Evolutionary conservation across 2,329 filamentous ascomycete species (phyloP).

Genomic region (Aureobasidium subglaciale): DNA sequence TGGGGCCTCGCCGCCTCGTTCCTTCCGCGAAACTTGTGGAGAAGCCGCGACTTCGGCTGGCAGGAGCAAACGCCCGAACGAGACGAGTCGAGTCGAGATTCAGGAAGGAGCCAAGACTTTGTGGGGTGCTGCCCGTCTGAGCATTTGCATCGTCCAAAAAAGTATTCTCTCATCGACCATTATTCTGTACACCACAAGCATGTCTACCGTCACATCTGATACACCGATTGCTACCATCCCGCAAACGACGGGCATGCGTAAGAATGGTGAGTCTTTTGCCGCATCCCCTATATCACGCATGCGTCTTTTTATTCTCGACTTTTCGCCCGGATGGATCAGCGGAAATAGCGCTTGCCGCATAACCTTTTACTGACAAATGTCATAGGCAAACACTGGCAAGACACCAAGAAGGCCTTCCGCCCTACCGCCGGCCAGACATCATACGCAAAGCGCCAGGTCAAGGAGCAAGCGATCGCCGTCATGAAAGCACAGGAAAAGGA

Average conservation of each 20-base stretch:
- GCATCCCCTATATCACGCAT: neutral
- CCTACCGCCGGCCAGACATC: constrained; percentile 70
- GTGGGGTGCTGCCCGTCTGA: neutral
- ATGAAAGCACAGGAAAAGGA: constrained; percentile 91
- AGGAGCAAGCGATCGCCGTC: constrained; percentile 62
- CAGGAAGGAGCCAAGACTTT: constrained; percentile 1
- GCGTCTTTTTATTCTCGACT: neutral
- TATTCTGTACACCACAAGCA: constrained; percentile 24
- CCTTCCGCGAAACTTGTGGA: neutral
- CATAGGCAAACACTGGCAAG: constrained; percentile 91
- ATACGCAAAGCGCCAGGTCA: constrained; percentile 67
- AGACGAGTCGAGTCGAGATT: neutral
- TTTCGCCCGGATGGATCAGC: neutral
- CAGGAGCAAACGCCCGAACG: neutral
- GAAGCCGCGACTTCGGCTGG: neutral
- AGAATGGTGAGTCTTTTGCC: constrained; percentile 59
- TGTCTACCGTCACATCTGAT: constrained; percentile 39
- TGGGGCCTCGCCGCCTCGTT: neutral
- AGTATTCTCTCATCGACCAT: neutral
- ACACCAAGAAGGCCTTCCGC: constrained; percentile 74
- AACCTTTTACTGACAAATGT: neutral
- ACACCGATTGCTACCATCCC: constrained; percentile 29
- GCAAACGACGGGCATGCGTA: constrained; percentile 56
- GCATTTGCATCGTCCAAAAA: constrained; percentile 3
- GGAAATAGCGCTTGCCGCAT: neutral